Evolutionary conservation across 179 eudicot genomes (phyloP).

Genomic region (Silene vulgaris): DNA sequence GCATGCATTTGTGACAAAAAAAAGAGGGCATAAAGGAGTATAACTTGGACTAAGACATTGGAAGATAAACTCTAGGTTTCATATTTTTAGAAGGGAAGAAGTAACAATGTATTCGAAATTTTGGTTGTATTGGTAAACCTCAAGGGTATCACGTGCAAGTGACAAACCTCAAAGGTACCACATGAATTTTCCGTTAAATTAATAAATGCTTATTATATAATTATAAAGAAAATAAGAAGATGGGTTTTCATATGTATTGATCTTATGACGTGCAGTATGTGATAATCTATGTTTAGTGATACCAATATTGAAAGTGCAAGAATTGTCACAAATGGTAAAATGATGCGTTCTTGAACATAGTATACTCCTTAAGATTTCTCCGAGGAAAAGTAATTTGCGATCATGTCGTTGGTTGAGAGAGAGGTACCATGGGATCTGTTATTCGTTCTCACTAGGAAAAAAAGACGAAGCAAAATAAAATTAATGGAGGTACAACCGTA

Average conservation of each 20-base stretch:
- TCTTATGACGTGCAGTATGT: background rate
- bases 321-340: background rate
- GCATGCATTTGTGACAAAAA: too few relatives aligned
- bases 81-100: too few relatives aligned
- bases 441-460: background rate
- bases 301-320: background rate
- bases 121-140: too few relatives aligned
- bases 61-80: too few relatives aligned
- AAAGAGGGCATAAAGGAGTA: too few relatives aligned
- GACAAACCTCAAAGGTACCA: too few relatives aligned
- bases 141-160: too few relatives aligned
- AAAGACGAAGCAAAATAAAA: background rate
- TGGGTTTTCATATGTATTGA: background rate
- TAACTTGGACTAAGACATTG: too few relatives aligned
- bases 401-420: background rate
- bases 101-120: too few relatives aligned
- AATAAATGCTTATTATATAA: background rate
- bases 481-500: background rate
- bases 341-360: background rate
- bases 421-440: background rate
- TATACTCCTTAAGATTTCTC: background rate
- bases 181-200: background rate
- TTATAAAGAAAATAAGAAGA: background rate
- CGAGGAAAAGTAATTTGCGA: background rate
- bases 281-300: background rate